phyloP scores from a whole-genome alignment of 768 basidiomycete species.

The Butyriboletus loyo region DNA sequence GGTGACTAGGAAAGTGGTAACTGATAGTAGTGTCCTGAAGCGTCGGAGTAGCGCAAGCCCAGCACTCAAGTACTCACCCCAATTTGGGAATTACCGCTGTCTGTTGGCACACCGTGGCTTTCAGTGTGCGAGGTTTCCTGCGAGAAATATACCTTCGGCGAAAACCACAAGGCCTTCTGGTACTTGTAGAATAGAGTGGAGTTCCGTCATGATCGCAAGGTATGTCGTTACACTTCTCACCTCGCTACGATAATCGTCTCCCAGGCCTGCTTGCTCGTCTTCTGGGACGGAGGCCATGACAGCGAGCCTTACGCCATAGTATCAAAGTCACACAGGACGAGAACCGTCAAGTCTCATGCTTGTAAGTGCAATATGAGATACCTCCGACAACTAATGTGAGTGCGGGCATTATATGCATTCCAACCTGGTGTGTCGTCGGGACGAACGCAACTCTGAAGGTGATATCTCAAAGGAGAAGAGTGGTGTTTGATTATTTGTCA shows the following conservation, averaged over 20 bases:
- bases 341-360: not conserved
- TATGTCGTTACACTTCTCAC: not conserved
- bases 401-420: not conserved
- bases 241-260: too few species aligned
- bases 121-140: too few species aligned
- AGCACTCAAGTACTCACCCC: not conserved
- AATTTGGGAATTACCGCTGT: slow-evolving; percentile 10
- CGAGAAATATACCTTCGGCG: not conserved
- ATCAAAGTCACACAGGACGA: not conserved
- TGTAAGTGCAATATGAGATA: too few species aligned
- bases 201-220: not conserved
- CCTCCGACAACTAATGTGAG: not conserved
- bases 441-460: not conserved
- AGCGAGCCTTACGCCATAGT: not conserved
- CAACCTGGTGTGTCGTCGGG: not conserved
- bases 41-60: not conserved
- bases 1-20: too few species aligned
- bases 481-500: slow-evolving; percentile 10
- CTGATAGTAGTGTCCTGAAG: too few species aligned
- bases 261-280: too few species aligned
- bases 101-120: not conserved
- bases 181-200: not conserved
- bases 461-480: not conserved
- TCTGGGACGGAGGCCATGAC: not conserved
- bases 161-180: not conserved